phyloP scores from a whole-genome alignment of 306 rosid species.

The Oxytropis ochrocephala region DNA sequence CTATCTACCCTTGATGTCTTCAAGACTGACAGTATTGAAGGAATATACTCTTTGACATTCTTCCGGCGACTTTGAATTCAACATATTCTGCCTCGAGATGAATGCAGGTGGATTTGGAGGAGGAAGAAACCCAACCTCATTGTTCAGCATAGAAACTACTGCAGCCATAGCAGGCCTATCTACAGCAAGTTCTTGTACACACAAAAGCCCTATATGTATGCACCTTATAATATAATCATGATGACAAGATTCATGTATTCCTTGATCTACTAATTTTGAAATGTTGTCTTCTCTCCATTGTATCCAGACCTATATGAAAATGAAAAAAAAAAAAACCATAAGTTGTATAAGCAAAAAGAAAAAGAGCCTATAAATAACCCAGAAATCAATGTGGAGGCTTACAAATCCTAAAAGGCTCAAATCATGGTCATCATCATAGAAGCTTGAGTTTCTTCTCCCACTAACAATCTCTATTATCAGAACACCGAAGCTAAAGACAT shows the following conservation, averaged over 20 bases:
- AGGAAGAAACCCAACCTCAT: conserved; percentile 20
- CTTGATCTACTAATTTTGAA: neutral
- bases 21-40: neutral
- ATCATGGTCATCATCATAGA: neutral
- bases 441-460: conserved; percentile 28
- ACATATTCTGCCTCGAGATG: neutral
- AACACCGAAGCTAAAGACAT: conserved; percentile 34
- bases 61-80: neutral
- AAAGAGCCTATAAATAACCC: too few species aligned
- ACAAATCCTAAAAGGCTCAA: conserved; percentile 25
- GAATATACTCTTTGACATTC: neutral
- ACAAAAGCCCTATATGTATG: conserved; percentile 28
- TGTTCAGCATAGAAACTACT: conserved; percentile 25
- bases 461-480: conserved; percentile 24
- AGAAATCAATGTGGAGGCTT: neutral
- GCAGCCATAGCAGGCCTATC: conserved; percentile 20
- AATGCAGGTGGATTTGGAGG: conserved; percentile 24
- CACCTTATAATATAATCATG: conserved; percentile 5
- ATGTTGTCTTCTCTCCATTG: conserved; percentile 15
- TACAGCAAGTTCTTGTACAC: conserved; percentile 26
- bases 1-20: neutral
- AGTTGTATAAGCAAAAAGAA: neutral
- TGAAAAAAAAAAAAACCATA: neutral
- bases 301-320: conserved; percentile 26
- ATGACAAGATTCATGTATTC: neutral